phyloP scores from a whole-genome alignment of 176 grass and related monocot species.

The Oryza rufipogon region DNA sequence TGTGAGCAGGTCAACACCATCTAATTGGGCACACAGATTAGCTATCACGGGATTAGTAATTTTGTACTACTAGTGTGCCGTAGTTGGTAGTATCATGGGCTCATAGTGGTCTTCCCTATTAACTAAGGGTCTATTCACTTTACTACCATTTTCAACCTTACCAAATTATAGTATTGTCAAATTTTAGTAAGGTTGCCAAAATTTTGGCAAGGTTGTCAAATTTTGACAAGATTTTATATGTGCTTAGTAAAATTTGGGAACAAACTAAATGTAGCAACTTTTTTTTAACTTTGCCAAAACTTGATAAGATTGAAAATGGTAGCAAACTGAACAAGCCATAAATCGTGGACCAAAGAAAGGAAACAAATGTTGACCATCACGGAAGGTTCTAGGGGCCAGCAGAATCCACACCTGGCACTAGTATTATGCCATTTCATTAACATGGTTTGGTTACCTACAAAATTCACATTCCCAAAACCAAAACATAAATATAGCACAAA shows the following conservation, averaged over 20 bases:
- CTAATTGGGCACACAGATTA: background rate
- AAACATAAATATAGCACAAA: background rate
- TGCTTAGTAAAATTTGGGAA: too few species aligned
- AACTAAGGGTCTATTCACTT: too few species aligned
- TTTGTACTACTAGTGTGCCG: background rate
- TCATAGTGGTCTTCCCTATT: background rate
- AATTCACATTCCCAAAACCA: background rate
- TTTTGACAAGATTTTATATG: too few species aligned
- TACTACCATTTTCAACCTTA: too few species aligned
- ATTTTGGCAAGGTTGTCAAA: too few species aligned
- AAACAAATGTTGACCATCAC: constrained; percentile 22
- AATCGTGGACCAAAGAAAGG: background rate
- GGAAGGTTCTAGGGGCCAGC: background rate
- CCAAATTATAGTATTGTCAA: too few species aligned
- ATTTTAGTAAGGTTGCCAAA: too few species aligned
- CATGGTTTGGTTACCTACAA: constrained; percentile 6
- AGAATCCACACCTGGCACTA: background rate
- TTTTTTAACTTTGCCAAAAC: too few species aligned
- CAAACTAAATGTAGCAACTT: too few species aligned
- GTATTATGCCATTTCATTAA: too few species aligned
- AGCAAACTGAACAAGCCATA: too few species aligned
- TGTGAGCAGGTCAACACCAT: background rate
- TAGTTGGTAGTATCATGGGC: background rate
- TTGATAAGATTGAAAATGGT: too few species aligned
- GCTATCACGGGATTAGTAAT: background rate